Evolutionary conservation across 768 basidiomycete genomes (phyloP).

Genomic region (Russula dissimulans): DNA sequence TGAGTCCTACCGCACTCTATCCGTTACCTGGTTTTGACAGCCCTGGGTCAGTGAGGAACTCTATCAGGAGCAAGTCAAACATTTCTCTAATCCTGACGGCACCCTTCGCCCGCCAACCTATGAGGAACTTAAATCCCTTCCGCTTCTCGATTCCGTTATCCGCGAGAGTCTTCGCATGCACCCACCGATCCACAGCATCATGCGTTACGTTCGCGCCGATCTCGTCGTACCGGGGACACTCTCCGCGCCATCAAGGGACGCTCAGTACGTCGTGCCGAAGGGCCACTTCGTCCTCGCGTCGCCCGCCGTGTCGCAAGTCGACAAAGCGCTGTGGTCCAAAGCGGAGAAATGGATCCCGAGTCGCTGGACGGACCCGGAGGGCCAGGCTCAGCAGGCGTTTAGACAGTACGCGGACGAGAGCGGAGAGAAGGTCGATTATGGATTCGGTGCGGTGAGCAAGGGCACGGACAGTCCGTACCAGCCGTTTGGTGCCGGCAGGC

Average conservation of each 20-base stretch:
- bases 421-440: conserved; percentile 92
- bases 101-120: conserved; percentile 71
- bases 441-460: conserved; percentile 92
- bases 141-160: conserved; percentile 79
- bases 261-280: conserved; percentile 77
- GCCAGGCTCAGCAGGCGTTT: conserved; percentile 71
- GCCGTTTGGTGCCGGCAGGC: conserved; percentile 94
- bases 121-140: conserved; percentile 77
- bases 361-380: conserved; percentile 81
- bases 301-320: conserved; percentile 81
- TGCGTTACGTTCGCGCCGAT: conserved; percentile 85
- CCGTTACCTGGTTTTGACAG: neutral
- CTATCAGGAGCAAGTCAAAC: conserved; percentile 81
- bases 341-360: conserved; percentile 64
- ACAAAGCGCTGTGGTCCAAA: conserved; percentile 74
- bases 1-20: conserved; percentile 32
- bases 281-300: conserved; percentile 86
- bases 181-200: conserved; percentile 92
- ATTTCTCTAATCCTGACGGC: conserved; percentile 75
- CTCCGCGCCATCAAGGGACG: conserved; percentile 64
- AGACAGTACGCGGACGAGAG: conserved; percentile 62
- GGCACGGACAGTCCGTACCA: conserved; percentile 95
- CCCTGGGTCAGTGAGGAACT: conserved; percentile 51
- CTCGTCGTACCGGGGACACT: conserved; percentile 76
- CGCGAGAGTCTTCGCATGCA: conserved; percentile 91